Conservation (phyloP, 2,329 filamentous ascomycete genomes). For the Trichoderma pleuroti region DNA sequence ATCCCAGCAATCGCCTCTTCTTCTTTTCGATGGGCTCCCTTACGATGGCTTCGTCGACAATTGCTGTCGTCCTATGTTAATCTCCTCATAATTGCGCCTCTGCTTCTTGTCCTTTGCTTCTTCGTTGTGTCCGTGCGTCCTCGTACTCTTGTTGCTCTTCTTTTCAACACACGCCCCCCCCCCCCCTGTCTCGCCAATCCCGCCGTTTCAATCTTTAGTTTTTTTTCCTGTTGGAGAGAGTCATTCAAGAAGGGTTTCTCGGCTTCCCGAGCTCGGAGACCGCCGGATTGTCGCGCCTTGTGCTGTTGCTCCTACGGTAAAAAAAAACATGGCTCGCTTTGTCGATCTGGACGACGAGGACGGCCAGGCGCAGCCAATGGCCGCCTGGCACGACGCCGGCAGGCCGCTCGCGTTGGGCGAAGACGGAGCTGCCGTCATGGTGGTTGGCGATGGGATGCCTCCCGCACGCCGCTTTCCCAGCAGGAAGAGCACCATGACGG, state of each 20-base stretch:
- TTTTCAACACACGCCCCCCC: background rate
- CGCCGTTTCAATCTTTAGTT: background rate
- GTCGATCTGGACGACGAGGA: constrained; percentile 24
- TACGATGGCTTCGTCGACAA: constrained; percentile 20
- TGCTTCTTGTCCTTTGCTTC: background rate
- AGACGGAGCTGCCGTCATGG: background rate
- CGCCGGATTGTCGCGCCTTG: background rate
- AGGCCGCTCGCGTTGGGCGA: constrained; percentile 4
- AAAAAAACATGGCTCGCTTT: constrained; percentile 28
- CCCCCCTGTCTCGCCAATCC: background rate
- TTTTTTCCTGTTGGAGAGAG: background rate
- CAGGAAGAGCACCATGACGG: constrained; percentile 8
- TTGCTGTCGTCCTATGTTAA: constrained; percentile 13
- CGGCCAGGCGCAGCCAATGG: constrained; percentile 14
- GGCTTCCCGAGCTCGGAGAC: background rate
- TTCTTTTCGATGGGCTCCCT: constrained; percentile 15
- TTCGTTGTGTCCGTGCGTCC: background rate
- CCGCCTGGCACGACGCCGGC: constrained; percentile 3
- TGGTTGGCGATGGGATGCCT: background rate
- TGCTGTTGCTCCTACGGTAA: background rate
- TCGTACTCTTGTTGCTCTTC: background rate
- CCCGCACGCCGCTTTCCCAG: background rate
- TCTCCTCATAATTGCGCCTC: background rate
- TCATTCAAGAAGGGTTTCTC: background rate
- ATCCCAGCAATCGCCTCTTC: background rate